A percentile compares a stretch with the other conserved stretches of the same genome.
phyloP scores from a whole-genome alignment of 208 protist genomes.

The Trypanosoma platydactyli region DNA sequence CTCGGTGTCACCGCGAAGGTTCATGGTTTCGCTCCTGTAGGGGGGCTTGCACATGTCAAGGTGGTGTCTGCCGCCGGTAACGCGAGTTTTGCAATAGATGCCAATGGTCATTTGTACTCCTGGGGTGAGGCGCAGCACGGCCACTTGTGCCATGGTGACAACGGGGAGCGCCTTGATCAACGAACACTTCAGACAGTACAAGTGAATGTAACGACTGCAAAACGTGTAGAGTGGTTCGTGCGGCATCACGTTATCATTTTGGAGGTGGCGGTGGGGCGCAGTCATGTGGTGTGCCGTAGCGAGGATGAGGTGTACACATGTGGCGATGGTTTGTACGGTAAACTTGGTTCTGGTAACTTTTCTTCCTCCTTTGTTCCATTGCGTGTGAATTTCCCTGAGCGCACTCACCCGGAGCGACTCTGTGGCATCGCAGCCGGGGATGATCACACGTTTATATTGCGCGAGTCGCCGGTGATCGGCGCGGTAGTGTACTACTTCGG shows the following conservation, averaged over 20 bases:
- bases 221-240: slow-evolving; percentile 67
- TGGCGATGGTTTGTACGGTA: slow-evolving; percentile 69
- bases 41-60: slow-evolving; percentile 49
- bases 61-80: slow-evolving; percentile 61
- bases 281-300: slow-evolving; percentile 62
- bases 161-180: slow-evolving; percentile 55
- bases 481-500: slow-evolving; percentile 83
- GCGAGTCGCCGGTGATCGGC: slow-evolving; percentile 52
- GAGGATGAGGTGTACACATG: slow-evolving; percentile 67
- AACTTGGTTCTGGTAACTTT: slow-evolving; percentile 66
- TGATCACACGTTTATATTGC: slow-evolving; percentile 76
- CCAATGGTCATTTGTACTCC: slow-evolving; percentile 59
- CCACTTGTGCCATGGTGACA: slow-evolving; percentile 71
- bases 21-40: slow-evolving; percentile 47
- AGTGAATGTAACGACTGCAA: slow-evolving; percentile 43
- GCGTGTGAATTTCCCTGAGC: slow-evolving; percentile 62
- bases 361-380: slow-evolving; percentile 36
- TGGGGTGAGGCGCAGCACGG: slow-evolving; percentile 78
- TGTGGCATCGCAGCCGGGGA: slow-evolving; percentile 67
- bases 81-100: slow-evolving; percentile 64
- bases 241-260: slow-evolving; percentile 62
- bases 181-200: slow-evolving; percentile 59
- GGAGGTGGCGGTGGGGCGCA: slow-evolving; percentile 61
- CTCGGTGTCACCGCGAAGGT: slow-evolving; percentile 49
- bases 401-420: slow-evolving; percentile 51